Conservation (phyloP, 805 yeast species). For the Tetrapisispora nanseiensis region DNA sequence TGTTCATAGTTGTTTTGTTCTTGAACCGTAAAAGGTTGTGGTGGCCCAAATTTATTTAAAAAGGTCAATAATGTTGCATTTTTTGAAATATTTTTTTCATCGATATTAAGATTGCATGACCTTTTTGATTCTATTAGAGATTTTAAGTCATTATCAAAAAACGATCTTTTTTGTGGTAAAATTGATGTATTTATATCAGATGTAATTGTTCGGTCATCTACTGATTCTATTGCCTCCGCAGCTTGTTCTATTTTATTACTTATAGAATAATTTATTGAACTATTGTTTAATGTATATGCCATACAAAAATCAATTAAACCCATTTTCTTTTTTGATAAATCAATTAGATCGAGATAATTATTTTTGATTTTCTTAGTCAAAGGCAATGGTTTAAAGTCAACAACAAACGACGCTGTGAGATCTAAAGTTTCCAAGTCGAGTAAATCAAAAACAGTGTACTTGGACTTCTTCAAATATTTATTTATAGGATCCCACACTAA, state of each 20-base stretch:
- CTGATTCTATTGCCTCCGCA: too few species aligned
- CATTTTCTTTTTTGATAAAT: constrained; percentile 6
- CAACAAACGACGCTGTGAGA: not conserved
- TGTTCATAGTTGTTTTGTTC: too few species aligned
- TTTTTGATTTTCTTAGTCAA: constrained; percentile 3
- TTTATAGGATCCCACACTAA: constrained; percentile 19
- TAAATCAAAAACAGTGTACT: not conserved
- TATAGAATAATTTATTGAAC: not conserved
- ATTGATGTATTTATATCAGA: constrained; percentile 10
- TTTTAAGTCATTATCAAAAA: constrained; percentile 16
- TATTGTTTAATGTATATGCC: not conserved
- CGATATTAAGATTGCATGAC: constrained; percentile 1
- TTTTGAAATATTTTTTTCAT: not conserved
- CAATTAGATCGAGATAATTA: constrained; percentile 10
- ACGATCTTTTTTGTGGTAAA: constrained; percentile 17
- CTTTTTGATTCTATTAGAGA: constrained; percentile 8
- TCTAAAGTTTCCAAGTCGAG: not conserved
- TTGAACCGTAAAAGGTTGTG: too few species aligned
- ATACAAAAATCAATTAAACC: constrained; percentile 4
- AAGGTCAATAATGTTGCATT: not conserved
- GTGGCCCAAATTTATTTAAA: not conserved
- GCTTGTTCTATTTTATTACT: too few species aligned
- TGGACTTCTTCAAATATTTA: not conserved
- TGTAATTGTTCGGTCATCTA: not conserved
- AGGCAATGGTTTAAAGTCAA: not conserved